Conservation (phyloP, 2,329 filamentous ascomycete species). For the Celoporthe dispersa region DNA sequence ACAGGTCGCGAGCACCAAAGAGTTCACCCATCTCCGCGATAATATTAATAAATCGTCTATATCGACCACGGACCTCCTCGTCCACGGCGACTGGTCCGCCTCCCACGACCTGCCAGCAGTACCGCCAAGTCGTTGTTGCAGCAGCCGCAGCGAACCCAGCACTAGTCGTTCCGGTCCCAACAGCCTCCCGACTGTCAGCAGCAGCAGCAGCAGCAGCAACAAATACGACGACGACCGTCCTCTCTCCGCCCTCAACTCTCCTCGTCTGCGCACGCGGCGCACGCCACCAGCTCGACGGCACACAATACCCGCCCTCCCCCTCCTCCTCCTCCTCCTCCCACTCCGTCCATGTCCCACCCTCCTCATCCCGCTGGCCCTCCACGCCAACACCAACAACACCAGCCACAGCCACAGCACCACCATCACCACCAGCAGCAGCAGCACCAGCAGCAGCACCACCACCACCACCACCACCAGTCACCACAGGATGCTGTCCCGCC, state of each 20-base stretch:
- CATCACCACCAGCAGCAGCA: slow-evolving; percentile 29
- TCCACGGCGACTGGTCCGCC: background rate
- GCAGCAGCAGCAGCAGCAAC: background rate
- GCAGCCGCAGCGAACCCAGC: background rate
- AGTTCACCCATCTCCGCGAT: background rate
- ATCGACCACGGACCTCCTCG: background rate
- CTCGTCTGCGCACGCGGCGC: slow-evolving; percentile 3
- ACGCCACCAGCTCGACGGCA: slow-evolving; percentile 15
- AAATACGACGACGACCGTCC: slow-evolving; percentile 33
- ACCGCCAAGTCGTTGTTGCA: slow-evolving; percentile 10
- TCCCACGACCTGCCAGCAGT: slow-evolving; percentile 20
- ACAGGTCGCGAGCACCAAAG: background rate
- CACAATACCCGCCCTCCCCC: background rate
- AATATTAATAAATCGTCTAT: background rate
- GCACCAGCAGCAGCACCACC: slow-evolving; percentile 24
- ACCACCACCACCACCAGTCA: slow-evolving; percentile 28
- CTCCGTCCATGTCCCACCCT: slow-evolving; percentile 29
- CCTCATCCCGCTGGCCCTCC: slow-evolving; percentile 23
- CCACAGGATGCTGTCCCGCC: slow-evolving; percentile 20
- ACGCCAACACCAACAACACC: slow-evolving; percentile 29
- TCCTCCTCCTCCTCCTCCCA: slow-evolving; percentile 7
- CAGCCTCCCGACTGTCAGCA: background rate
- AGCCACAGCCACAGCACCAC: slow-evolving; percentile 17
- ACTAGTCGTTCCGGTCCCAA: slow-evolving; percentile 5
- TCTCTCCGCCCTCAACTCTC: slow-evolving; percentile 9